Percentiles rank a stretch among this genome's conserved stretches.
Conservation (phyloP, 331 rosid species). For the Arachis monticola region DNA sequence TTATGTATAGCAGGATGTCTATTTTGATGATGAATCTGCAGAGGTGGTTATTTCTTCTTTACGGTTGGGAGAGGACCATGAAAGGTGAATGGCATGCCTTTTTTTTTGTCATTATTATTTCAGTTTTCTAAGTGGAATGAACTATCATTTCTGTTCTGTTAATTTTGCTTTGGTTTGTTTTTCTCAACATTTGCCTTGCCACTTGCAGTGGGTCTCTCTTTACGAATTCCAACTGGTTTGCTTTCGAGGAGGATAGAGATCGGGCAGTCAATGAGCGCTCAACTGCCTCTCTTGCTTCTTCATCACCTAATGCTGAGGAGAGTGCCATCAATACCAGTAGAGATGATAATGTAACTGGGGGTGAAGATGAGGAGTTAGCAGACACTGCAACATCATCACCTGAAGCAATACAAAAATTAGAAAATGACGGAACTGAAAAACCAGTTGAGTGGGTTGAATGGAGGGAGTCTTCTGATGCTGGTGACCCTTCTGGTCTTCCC, state of each 20-base stretch:
- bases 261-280: constrained; percentile 68
- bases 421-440: constrained; percentile 67
- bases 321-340: constrained; percentile 43
- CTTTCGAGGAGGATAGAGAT: constrained; percentile 83
- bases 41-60: constrained; percentile 96
- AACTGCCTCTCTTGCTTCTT: constrained; percentile 70
- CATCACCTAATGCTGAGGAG: constrained; percentile 71
- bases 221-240: constrained; percentile 99
- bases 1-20: constrained; percentile 72
- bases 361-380: constrained; percentile 81
- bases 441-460: constrained; percentile 99
- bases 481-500: constrained; percentile 66
- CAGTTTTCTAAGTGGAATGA: background rate
- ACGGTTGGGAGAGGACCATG: constrained; percentile 97
- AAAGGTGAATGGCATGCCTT: constrained; percentile 60
- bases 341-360: constrained; percentile 61
- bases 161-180: background rate
- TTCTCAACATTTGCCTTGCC: constrained; percentile 20
- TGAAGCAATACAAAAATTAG: constrained; percentile 56
- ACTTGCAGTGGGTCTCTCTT: constrained; percentile 86
- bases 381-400: constrained; percentile 86
- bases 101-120: constrained; percentile 4
- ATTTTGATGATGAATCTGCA: constrained; percentile 99
- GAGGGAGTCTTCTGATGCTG: constrained; percentile 91
- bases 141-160: background rate